Base-by-base conservation (phyloP, 2,329 filamentous ascomycete species). In the Stenocarpella maydis region DNA sequence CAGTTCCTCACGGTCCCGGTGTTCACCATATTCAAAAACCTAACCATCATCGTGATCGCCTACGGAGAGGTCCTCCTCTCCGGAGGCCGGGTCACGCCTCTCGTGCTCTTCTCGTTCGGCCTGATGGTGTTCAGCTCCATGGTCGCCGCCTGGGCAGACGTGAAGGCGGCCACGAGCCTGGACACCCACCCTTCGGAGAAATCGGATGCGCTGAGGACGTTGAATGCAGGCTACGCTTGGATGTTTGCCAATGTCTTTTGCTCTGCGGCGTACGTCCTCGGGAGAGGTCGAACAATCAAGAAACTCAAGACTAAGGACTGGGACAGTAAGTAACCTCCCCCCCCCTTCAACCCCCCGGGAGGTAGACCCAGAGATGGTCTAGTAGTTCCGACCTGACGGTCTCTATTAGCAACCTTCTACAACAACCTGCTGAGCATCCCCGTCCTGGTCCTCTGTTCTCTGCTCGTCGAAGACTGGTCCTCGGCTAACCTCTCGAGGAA, bases 261-360 rank as follows among this genome's bases (percentile, higher is more conserved):
- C 86, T 95, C 92, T 37, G 94, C 96, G 1, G 89, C 92, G 28
- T 98, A 97, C 76, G 86, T 98, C 52, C 84, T 99, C 72, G 88
- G 92, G 74, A 98, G 98, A 95, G 91, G 95, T 78, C 98, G 98
- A 87, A 91, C 96, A 74, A 98, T 98, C 81, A 98, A 98, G 90
- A 90, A 96, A 82, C 98, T 97, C 85, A 97, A 97, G 86, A 98
- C 98, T 84, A 98, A 97, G 87, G 96, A 98, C 80, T 98, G 97
- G 86, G 96, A 99, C 81, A 97, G 95, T 98, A 87, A 83, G 95
- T 90, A 24, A 1, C 31, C 47, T 39, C 12, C 28, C n/a, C n/a
- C n/a, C n/a, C n/a, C n/a, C n/a, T n/a, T n/a, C n/a, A n/a, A n/a
- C n/a, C n/a, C n/a, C n/a, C n/a, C n/a, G n/a, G n/a, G n/a, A 39